Conservation (phyloP, 2,329 filamentous ascomycete species). For the Lizonia empirigonia region DNA sequence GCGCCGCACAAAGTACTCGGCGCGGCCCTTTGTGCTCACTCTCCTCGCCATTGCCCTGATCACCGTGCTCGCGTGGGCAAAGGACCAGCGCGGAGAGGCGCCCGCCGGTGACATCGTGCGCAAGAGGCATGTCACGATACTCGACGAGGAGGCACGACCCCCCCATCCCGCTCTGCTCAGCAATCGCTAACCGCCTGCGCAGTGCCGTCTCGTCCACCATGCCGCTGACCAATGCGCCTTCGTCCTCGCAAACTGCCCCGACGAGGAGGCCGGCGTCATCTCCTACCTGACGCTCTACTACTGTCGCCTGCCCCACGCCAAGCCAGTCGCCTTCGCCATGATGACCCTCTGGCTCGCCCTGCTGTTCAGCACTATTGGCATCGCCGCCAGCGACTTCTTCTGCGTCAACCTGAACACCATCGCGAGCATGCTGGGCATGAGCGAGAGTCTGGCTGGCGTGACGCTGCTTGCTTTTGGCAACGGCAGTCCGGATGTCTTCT, state of each 20-base stretch:
- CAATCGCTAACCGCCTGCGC: constrained; percentile 4
- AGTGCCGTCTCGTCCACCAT: constrained; percentile 81
- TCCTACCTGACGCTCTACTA: constrained; percentile 92
- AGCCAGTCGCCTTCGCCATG: constrained; percentile 78
- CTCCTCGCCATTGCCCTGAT: constrained; percentile 39
- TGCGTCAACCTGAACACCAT: constrained; percentile 96
- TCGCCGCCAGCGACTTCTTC: constrained; percentile 97
- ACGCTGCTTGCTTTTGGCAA: constrained; percentile 97
- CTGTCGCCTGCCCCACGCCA: constrained; percentile 71
- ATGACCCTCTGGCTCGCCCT: constrained; percentile 83
- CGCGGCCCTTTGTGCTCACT: constrained; percentile 46
- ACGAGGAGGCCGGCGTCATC: constrained; percentile 87
- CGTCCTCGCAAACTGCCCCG: constrained; percentile 78
- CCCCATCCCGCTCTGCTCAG: background rate
- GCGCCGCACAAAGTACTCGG: constrained; percentile 42
- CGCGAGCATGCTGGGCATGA: constrained; percentile 84
- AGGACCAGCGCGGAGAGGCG: constrained; percentile 13
- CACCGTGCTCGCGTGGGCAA: constrained; percentile 36
- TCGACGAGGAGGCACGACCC: constrained; percentile 46
- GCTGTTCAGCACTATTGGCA: constrained; percentile 95
- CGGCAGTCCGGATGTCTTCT: constrained; percentile 97
- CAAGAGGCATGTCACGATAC: constrained; percentile 28
- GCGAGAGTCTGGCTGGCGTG: constrained; percentile 93
- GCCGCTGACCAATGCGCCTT: constrained; percentile 84
- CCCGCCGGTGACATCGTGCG: constrained; percentile 7